Conservation (phyloP, 306 rosid species). For the Medicago lupulina region DNA sequence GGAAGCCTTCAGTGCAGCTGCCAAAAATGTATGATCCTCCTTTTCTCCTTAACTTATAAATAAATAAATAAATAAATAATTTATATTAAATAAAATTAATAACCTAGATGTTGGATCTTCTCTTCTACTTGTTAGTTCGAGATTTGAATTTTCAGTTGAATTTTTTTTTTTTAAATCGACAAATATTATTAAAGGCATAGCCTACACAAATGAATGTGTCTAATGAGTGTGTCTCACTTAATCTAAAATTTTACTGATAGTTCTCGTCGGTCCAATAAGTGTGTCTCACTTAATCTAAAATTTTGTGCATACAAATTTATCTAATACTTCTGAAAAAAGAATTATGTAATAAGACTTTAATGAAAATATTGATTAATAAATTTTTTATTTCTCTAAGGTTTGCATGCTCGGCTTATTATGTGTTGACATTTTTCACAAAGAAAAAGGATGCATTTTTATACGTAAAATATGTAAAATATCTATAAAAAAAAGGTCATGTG, state of each 20-base stretch:
- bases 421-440: constrained; percentile 1
- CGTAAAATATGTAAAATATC: not conserved
- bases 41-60: not conserved
- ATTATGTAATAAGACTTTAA: too few relatives aligned
- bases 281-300: not conserved
- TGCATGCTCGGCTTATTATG: not conserved
- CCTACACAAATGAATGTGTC: too few relatives aligned
- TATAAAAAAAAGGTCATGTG: not conserved
- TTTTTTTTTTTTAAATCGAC: too few relatives aligned
- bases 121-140: too few relatives aligned
- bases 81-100: constrained; percentile 1
- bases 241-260: not conserved
- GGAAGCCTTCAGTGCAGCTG: constrained; percentile 99
- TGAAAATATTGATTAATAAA: not conserved
- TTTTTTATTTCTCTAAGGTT: not conserved
- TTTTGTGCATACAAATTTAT: too few relatives aligned
- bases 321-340: too few relatives aligned
- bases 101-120: not conserved
- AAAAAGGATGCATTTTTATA: not conserved
- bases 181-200: too few relatives aligned
- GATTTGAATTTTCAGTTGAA: too few relatives aligned
- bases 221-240: too few relatives aligned
- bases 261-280: too few relatives aligned
- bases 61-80: too few relatives aligned
- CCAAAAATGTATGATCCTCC: constrained; percentile 74